Evolutionary conservation across 2,329 filamentous ascomycete species (phyloP).

Genomic region (Dactylellina parvicollis): DNA sequence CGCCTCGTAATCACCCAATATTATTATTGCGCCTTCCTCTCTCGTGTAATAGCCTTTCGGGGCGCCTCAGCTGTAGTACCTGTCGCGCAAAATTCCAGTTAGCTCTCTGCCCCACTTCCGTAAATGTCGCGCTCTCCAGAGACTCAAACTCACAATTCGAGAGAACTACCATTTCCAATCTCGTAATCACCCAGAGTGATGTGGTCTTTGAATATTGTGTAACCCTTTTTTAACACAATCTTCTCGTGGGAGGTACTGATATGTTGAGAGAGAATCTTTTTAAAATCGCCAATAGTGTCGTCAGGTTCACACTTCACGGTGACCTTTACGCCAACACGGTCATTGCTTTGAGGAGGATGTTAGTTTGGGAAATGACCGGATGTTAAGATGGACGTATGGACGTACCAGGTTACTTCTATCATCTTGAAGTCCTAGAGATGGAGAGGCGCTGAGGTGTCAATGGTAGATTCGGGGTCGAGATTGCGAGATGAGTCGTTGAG

Average conservation of each 20-base stretch:
- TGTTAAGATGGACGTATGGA: conserved; percentile 59
- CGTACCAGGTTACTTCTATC: conserved; percentile 60
- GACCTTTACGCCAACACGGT: conserved; percentile 67
- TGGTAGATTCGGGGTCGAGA: too few relatives aligned
- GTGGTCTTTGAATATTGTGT: conserved; percentile 57
- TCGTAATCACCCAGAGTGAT: conserved; percentile 58
- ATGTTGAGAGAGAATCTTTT: conserved; percentile 57
- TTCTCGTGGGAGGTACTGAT: conserved; percentile 56
- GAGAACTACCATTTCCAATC: conserved; percentile 56
- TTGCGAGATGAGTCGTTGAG: too few relatives aligned
- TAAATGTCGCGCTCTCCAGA: too few relatives aligned
- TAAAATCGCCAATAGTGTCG: conserved; percentile 57
- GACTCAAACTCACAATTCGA: conserved; percentile 56
- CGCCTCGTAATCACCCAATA: too few relatives aligned
- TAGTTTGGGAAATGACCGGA: conserved; percentile 33
- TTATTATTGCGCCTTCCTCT: background rate
- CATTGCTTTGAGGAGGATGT: conserved; percentile 63
- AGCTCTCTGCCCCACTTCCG: background rate
- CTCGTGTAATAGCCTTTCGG: background rate
- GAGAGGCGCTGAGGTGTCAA: too few relatives aligned
- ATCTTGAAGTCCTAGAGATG: conserved; percentile 52
- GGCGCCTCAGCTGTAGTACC: conserved; percentile 37
- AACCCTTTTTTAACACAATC: conserved; percentile 59
- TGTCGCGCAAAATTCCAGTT: background rate
- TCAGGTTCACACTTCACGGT: conserved; percentile 58